Percentiles rank a stretch among this genome's conserved stretches.
phyloP scores from a whole-genome alignment of 2,329 filamentous ascomycete genomes.

The Stylonectria norvegica region DNA sequence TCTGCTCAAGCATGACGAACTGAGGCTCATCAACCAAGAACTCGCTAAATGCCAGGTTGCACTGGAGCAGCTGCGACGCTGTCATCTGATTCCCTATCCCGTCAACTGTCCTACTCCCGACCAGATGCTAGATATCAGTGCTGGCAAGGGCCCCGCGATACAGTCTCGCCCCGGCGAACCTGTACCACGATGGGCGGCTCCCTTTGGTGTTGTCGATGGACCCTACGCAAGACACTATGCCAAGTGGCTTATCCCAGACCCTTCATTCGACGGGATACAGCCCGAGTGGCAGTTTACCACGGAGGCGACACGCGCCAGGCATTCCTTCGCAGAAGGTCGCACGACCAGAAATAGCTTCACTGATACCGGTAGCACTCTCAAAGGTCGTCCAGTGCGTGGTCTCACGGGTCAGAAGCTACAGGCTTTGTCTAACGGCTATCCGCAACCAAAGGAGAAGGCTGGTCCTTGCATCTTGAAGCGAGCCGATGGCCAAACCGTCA shows the following conservation, averaged over 20 bases:
- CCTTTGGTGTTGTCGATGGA: conserved; percentile 87
- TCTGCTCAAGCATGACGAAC: conserved; percentile 87
- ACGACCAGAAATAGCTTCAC: conserved; percentile 71
- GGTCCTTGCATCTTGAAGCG: conserved; percentile 83
- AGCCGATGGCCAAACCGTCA: conserved; percentile 80
- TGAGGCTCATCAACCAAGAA: conserved; percentile 92
- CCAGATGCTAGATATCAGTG: conserved; percentile 67
- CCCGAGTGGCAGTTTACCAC: conserved; percentile 43
- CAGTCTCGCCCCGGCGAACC: conserved; percentile 58
- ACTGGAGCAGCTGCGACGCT: conserved; percentile 88
- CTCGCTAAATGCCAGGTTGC: conserved; percentile 92
- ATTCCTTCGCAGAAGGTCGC: conserved; percentile 61
- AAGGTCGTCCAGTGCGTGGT: conserved; percentile 48
- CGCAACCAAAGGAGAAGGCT: conserved; percentile 73
- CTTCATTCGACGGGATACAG: conserved; percentile 72
- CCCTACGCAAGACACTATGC: conserved; percentile 93
- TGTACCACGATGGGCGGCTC: conserved; percentile 73
- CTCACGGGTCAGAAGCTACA: conserved; percentile 61
- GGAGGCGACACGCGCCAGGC: conserved; percentile 43
- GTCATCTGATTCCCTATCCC: conserved; percentile 88
- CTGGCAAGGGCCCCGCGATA: conserved; percentile 70
- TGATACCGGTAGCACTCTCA: conserved; percentile 41
- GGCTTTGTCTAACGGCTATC: conserved; percentile 66
- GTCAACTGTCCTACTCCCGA: conserved; percentile 63
- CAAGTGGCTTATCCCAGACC: conserved; percentile 89